A percentile compares a stretch with the other conserved stretches of the same genome.
These are phyloP conservation scores for Rhodotorula mucilaginosa DNA, from an alignment of 1,284 basidiomycete species.

Conservation along the genomic window DNA sequence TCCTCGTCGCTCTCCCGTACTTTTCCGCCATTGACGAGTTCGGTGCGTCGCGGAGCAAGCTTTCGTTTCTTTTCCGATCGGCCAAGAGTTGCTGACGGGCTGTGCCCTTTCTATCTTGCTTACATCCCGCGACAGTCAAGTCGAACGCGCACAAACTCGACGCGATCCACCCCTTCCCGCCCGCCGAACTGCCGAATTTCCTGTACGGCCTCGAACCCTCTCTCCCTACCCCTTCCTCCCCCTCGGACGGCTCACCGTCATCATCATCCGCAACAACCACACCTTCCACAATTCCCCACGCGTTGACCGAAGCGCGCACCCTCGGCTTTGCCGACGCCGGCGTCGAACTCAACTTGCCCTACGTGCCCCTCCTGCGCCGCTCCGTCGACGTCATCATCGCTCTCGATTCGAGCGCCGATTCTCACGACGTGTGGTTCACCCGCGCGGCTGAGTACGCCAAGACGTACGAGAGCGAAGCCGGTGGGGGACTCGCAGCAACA, in stretches of 20 bases:
- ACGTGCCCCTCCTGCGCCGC: constrained; percentile 45
- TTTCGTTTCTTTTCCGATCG: background rate
- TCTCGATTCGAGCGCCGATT: constrained; percentile 53
- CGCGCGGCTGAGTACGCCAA: constrained; percentile 52
- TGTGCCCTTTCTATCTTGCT: background rate
- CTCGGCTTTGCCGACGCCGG: constrained; percentile 54
- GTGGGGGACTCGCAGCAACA: background rate
- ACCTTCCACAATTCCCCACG: constrained; percentile 1
- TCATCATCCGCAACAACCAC: too few relatives aligned
- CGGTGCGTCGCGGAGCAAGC: constrained; percentile 8
- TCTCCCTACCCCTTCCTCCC: constrained; percentile 15
- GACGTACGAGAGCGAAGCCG: constrained; percentile 1
- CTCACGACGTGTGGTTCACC: constrained; percentile 53
- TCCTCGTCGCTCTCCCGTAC: constrained; percentile 49
- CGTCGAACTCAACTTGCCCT: constrained; percentile 53
- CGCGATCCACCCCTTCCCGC: constrained; percentile 53
- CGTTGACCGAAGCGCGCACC: constrained; percentile 49
- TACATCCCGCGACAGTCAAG: constrained; percentile 17
- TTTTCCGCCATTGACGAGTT: constrained; percentile 50
- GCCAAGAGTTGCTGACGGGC: background rate
- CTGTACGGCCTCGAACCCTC: constrained; percentile 49
- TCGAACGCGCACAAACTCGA: constrained; percentile 50
- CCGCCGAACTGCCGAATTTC: constrained; percentile 52
- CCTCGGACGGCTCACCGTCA: constrained; percentile 23
- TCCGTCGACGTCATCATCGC: constrained; percentile 52